Conservation (phyloP, 345 rosid species). For the Turritis glabra region DNA sequence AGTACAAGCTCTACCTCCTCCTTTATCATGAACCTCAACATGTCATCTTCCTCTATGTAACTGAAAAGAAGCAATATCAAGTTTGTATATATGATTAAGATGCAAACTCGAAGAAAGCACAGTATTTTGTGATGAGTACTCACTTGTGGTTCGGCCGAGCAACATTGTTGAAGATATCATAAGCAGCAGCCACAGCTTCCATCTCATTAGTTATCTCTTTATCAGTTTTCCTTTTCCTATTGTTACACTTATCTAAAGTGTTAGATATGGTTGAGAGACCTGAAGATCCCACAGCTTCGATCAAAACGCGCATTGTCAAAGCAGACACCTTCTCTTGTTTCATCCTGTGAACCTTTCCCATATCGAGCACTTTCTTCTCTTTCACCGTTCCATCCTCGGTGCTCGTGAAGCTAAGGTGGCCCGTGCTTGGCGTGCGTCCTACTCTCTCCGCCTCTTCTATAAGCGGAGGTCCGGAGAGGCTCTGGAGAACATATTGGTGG, state of each 20-base stretch:
- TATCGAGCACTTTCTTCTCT: constrained; percentile 62
- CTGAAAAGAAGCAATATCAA: constrained; percentile 36
- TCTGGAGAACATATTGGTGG: constrained; percentile 71
- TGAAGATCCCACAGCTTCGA: constrained; percentile 64
- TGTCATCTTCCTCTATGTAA: constrained; percentile 67
- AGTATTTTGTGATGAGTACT: constrained; percentile 27
- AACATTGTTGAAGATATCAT: constrained; percentile 60
- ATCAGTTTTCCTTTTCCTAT: constrained; percentile 43
- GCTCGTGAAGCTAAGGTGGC: constrained; percentile 54
- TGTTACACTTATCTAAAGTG: constrained; percentile 46
- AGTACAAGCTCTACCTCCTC: constrained; percentile 80
- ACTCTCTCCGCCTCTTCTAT: constrained; percentile 61
- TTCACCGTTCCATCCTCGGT: constrained; percentile 45
- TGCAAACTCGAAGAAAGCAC: neutral
- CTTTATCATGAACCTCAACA: constrained; percentile 70
- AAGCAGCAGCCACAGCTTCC: constrained; percentile 74
- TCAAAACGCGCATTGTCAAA: constrained; percentile 84
- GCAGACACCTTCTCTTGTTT: constrained; percentile 82
- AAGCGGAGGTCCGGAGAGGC: constrained; percentile 70
- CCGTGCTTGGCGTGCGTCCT: constrained; percentile 47
- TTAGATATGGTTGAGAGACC: constrained; percentile 71
- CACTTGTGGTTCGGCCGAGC: constrained; percentile 48
- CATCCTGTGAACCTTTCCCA: constrained; percentile 68
- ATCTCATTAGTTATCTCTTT: constrained; percentile 70
- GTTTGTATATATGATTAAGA: neutral